Conservation (phyloP, 75 land plant species). For the Gnetum montanum region DNA sequence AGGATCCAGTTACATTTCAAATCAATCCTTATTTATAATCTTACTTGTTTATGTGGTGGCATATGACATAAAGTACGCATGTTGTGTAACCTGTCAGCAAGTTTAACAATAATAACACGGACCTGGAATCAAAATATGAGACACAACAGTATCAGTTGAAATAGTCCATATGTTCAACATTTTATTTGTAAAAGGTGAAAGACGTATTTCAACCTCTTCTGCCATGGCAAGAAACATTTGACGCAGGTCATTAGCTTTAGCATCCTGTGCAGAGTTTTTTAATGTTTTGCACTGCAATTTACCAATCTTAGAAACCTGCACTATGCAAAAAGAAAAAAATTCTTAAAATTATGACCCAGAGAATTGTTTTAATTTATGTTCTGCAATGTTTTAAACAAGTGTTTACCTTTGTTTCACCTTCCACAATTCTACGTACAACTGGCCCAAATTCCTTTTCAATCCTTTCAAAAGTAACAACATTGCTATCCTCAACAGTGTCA, state of each 20-base stretch:
- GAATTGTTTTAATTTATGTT: no score
- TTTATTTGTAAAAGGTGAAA: neutral
- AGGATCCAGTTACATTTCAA: neutral
- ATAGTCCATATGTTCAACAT: neutral
- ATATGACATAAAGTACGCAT: slow-evolving; percentile 92
- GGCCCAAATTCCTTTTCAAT: slow-evolving; percentile 90
- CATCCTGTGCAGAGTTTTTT: slow-evolving; percentile 56
- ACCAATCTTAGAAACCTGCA: slow-evolving; percentile 91
- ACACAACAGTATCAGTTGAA: neutral
- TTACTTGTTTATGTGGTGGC: slow-evolving; percentile 95
- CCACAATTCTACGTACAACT: slow-evolving; percentile 81
- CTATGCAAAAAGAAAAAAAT: neutral
- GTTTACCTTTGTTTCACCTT: slow-evolving; percentile 98
- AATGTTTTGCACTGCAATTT: slow-evolving; percentile 63
- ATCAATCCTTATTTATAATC: neutral
- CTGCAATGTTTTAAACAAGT: neutral
- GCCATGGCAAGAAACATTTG: slow-evolving; percentile 99
- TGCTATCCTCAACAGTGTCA: slow-evolving; percentile 95
- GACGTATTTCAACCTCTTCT: slow-evolving; percentile 75
- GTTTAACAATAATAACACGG: slow-evolving; percentile 93
- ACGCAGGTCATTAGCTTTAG: slow-evolving; percentile 91
- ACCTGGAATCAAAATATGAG: slow-evolving; percentile 42
- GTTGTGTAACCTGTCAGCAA: slow-evolving; percentile 92
- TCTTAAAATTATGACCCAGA: neutral
- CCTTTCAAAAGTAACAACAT: slow-evolving; percentile 85